phyloP scores from a whole-genome alignment of 169 alveolate species.

The Plasmodium malariae region DNA sequence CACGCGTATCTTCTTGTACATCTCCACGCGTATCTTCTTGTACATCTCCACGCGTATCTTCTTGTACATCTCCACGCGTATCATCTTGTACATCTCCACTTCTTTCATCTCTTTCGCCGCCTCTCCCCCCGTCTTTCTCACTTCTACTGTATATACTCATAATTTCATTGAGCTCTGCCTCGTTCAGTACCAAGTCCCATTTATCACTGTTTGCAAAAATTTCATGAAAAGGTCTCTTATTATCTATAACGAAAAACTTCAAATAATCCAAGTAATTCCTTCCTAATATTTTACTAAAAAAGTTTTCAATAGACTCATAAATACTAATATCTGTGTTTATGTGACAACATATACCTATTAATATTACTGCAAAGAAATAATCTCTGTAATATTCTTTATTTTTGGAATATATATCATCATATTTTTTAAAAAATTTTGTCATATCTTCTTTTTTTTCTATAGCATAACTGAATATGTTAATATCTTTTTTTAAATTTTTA shows the following conservation, averaged over 20 bases:
- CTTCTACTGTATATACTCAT: conserved; percentile 31
- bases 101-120: too few relatives aligned
- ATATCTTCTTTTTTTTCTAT: conserved; percentile 57
- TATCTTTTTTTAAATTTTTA: conserved; percentile 40
- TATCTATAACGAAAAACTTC: conserved; percentile 60
- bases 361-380: conserved; percentile 36
- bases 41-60: background rate
- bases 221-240: conserved; percentile 57
- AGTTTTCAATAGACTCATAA: conserved; percentile 16
- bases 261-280: conserved; percentile 29
- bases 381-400: conserved; percentile 49
- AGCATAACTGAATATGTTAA: conserved; percentile 49
- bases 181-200: conserved; percentile 61
- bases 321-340: conserved; percentile 48
- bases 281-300: conserved; percentile 18
- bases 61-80: too few relatives aligned
- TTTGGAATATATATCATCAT: conserved; percentile 44
- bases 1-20: background rate
- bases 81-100: background rate
- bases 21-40: background rate
- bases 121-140: too few relatives aligned
- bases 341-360: conserved; percentile 57
- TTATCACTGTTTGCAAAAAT: conserved; percentile 28
- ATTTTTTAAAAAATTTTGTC: conserved; percentile 22
- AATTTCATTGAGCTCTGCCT: conserved; percentile 22